Evolutionary conservation across 805 yeast genomes (phyloP), one percentile per base, ranked within the genome.

Genomic region (Kuraishia molischiana): DNA sequence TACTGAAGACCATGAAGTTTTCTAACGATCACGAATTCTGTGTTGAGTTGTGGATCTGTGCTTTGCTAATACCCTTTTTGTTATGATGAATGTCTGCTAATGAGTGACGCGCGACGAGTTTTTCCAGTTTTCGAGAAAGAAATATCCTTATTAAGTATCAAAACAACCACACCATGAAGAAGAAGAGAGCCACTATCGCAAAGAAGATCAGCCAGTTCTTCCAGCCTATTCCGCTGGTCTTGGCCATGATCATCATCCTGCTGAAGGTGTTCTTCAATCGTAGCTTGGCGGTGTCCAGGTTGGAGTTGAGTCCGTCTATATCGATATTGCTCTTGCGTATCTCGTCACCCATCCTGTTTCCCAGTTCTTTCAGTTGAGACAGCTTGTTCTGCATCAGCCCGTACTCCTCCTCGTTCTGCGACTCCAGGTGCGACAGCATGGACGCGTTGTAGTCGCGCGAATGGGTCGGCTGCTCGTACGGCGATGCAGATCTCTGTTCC

Each of bases 231-330:
- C 84, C 80, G 9, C 80, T 67, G 44, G 63, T 66, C 44, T 73
- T 70, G 3, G 84, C 85, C 75, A 81, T 76, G 3, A 64, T 57
- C 57, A 74, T 57, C 84, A 80, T 74, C 30, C 71, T 64, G 35
- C 60, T 62, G 57, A 69, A 68, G 3, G 81, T 78, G 35, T 61
- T 63, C 43, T 70, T 72, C 37, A 81, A 64, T 39, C 63, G 61
- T 2, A 55, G 49, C 15, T 72, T 55, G 1, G 59, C 49, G 9
- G 43, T 32, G 21, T 54, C 55, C 56, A 61, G 51, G 41, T 58
- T 59, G 13, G 49, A 48, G 5, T 57, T 51, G 3, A 59, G 40
- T 1, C 47, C 43, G 29, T 43, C 39, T 24, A 59, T 40, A 35
- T 45, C 50, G 14, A 51, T 39, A 15, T 51, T 50, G 2, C 60